A percentile compares a stretch with the other conserved stretches of the same genome.
Evolutionary conservation across 495 filamentous ascomycete species (phyloP).

Genomic region (Parmelia sp.): DNA sequence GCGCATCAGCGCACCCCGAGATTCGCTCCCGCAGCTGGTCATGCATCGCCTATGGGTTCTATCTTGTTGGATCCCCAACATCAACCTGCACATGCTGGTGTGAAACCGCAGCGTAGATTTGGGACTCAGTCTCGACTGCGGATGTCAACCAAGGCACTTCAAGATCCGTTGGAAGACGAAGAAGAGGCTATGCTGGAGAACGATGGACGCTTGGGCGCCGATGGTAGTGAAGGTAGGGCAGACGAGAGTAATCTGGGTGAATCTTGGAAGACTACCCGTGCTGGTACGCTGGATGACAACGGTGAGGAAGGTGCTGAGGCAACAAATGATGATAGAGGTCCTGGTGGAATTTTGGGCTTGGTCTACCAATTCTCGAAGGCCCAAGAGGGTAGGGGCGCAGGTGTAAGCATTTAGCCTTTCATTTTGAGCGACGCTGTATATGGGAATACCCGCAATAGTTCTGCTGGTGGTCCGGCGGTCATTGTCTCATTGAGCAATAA

Average conservation of each 20-base stretch:
- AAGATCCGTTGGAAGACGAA: conserved; percentile 41
- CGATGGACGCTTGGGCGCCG: conserved; percentile 26
- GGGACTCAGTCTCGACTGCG: conserved; percentile 50
- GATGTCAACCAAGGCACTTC: conserved; percentile 34
- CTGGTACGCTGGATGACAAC: conserved; percentile 41
- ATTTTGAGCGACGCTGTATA: background rate
- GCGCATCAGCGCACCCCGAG: conserved; percentile 31
- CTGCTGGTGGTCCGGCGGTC: background rate
- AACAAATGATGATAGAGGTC: conserved; percentile 39
- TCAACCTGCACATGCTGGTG: conserved; percentile 60
- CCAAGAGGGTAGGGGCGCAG: conserved; percentile 52
- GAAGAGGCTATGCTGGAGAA: conserved; percentile 33
- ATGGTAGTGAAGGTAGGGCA: conserved; percentile 41
- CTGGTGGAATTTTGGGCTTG: conserved; percentile 68
- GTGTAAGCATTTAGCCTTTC: conserved; percentile 27
- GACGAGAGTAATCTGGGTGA: conserved; percentile 57
- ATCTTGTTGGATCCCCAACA: conserved; percentile 82
- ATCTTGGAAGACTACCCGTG: conserved; percentile 56
- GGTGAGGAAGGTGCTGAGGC: conserved; percentile 46
- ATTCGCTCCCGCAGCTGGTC: conserved; percentile 24
- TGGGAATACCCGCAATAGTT: conserved; percentile 17
- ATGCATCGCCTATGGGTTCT: conserved; percentile 48
- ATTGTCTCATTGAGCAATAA: too few relatives aligned
- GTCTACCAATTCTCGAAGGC: conserved; percentile 87
- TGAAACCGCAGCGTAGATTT: conserved; percentile 37